Conservation (phyloP, 148 eudicot species). For the Camellia japonica region DNA sequence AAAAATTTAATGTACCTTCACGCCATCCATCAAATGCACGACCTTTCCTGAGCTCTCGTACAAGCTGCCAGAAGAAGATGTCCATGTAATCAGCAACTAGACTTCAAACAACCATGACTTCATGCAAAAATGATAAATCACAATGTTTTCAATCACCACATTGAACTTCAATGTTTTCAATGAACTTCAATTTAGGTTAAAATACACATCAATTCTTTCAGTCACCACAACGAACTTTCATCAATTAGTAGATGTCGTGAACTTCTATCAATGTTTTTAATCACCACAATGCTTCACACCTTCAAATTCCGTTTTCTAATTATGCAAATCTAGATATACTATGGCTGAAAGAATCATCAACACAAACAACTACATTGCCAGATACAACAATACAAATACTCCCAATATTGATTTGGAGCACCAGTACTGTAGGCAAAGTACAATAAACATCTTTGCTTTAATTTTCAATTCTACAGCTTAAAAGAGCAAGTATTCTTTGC, state of each 20-base stretch:
- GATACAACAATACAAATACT: background rate
- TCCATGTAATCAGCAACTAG: slow-evolving; percentile 12
- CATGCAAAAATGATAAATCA: background rate
- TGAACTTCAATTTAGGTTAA: background rate
- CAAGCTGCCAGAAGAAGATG: slow-evolving; percentile 55
- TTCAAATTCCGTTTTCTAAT: background rate
- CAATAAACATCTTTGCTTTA: background rate
- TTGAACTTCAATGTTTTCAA: background rate
- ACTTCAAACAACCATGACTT: background rate
- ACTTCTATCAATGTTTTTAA: background rate
- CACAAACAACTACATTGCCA: background rate
- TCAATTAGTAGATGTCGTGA: background rate
- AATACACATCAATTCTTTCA: background rate
- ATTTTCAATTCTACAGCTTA: background rate
- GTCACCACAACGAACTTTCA: background rate
- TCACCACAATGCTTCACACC: background rate
- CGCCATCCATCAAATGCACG: slow-evolving; percentile 94
- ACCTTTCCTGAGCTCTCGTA: slow-evolving; percentile 65
- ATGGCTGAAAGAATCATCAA: background rate
- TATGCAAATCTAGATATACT: background rate
- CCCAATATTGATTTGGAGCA: background rate
- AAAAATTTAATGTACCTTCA: slow-evolving; percentile 73
- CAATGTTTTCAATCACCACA: background rate
- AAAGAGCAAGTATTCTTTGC: background rate
- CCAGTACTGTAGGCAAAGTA: background rate